Conservation (phyloP, 306 rosid species). For the Pyrus betulifolia region DNA sequence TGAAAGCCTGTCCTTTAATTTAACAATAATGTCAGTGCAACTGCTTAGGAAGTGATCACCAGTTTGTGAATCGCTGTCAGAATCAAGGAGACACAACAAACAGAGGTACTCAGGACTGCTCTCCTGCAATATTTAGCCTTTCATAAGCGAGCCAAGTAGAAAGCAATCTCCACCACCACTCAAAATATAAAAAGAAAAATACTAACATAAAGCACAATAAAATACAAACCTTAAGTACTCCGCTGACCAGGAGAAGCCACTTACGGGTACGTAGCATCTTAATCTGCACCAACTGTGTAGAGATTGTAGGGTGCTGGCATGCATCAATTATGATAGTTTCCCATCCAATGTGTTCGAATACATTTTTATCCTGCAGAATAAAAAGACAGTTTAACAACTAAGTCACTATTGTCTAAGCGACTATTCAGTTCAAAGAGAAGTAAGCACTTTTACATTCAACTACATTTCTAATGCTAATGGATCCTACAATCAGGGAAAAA, state of each 20-base stretch:
- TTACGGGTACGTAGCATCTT: slow-evolving; percentile 35
- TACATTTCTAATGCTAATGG: neutral
- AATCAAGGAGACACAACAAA: slow-evolving; percentile 44
- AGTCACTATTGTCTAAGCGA: neutral
- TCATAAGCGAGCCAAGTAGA: slow-evolving; percentile 14
- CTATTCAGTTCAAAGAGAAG: neutral
- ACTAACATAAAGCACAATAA: slow-evolving; percentile 4
- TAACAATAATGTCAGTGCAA: slow-evolving; percentile 32
- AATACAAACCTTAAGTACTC: slow-evolving; percentile 50
- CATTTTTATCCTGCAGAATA: slow-evolving; percentile 45
- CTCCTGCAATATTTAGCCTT: slow-evolving; percentile 49
- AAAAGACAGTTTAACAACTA: neutral
- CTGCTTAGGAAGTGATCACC: slow-evolving; percentile 18
- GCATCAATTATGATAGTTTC: slow-evolving; percentile 55
- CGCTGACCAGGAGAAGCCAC: slow-evolving; percentile 43
- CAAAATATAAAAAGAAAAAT: neutral
- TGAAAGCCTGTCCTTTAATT: slow-evolving; percentile 51
- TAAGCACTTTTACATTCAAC: neutral
- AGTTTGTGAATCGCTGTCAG: slow-evolving; percentile 12
- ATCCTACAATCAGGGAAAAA: slow-evolving; percentile 10
- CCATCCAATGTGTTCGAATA: slow-evolving; percentile 42
- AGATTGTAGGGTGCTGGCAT: slow-evolving; percentile 34
- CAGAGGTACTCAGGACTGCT: slow-evolving; percentile 33
- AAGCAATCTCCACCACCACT: neutral
- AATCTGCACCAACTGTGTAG: slow-evolving; percentile 29